Percentiles rank a stretch among this genome's conserved stretches.
phyloP scores from a whole-genome alignment of 768 basidiomycete species.

The Botryobasidium botryosum region DNA sequence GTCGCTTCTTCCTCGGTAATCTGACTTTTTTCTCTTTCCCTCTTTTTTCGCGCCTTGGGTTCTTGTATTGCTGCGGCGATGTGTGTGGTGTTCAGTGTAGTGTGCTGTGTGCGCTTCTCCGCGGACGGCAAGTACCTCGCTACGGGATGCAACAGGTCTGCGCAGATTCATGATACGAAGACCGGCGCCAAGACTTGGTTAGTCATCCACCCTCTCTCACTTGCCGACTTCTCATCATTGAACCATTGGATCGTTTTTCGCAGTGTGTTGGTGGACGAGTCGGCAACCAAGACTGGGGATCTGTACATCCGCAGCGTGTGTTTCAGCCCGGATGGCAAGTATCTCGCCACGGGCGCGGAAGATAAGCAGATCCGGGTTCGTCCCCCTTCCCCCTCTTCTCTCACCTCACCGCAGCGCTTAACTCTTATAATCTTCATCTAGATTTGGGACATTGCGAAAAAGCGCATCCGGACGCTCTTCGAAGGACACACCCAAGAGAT shows the following conservation, averaged over 20 bases:
- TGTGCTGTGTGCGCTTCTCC: constrained; percentile 86
- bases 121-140: constrained; percentile 86
- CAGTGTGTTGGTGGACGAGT: constrained; percentile 65
- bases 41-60: neutral
- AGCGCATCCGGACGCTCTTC: constrained; percentile 62
- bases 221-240: constrained; percentile 7
- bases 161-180: constrained; percentile 88
- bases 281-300: constrained; percentile 57
- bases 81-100: constrained; percentile 46
- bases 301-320: constrained; percentile 80
- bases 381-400: constrained; percentile 14
- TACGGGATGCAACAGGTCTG: constrained; percentile 90
- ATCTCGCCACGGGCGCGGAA: constrained; percentile 68
- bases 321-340: constrained; percentile 58
- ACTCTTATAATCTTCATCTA: constrained; percentile 18
- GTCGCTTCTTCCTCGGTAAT: neutral
- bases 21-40: neutral
- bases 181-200: constrained; percentile 75
- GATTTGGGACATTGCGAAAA: constrained; percentile 86
- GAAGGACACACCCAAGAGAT: constrained; percentile 88
- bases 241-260: neutral
- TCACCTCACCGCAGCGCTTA: neutral
- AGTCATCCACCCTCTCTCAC: constrained; percentile 14
- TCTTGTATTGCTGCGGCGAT: no score
- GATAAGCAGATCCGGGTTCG: constrained; percentile 77